Conservation (phyloP, 306 rosid genomes). For the Malus sieversii region DNA sequence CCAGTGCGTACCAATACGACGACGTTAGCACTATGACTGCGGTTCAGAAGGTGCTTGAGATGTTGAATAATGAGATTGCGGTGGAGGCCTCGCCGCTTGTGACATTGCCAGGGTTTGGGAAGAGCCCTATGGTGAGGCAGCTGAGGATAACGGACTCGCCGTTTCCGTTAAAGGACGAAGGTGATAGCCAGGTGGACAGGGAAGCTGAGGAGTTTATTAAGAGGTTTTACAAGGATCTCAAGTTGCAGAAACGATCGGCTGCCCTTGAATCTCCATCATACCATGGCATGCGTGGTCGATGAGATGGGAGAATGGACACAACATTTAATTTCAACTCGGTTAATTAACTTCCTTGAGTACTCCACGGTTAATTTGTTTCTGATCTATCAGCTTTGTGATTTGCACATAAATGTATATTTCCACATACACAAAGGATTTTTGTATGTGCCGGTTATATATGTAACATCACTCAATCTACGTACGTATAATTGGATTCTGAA, state of each 20-base stretch:
- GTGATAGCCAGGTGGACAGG: constrained; percentile 51
- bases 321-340: not conserved
- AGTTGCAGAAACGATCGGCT: constrained; percentile 36
- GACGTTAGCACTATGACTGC: constrained; percentile 42
- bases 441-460: not conserved
- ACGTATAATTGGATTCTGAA: not conserved
- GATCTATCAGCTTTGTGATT: not conserved
- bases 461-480: not conserved
- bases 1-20: constrained; percentile 22
- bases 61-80: constrained; percentile 27
- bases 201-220: constrained; percentile 79
- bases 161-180: constrained; percentile 65
- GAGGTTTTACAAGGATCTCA: constrained; percentile 58
- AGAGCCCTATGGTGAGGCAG: constrained; percentile 59
- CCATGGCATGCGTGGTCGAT: constrained; percentile 21
- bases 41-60: constrained; percentile 58
- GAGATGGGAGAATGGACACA: not conserved
- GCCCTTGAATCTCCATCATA: constrained; percentile 47
- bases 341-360: not conserved
- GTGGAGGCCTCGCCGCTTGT: constrained; percentile 63
- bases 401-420: not conserved
- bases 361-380: not conserved
- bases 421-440: constrained; percentile 7
- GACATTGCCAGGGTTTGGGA: constrained; percentile 63
- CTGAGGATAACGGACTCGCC: constrained; percentile 87